Conservation (phyloP, 495 filamentous ascomycete species). For the Hypoxylon fuscum region DNA sequence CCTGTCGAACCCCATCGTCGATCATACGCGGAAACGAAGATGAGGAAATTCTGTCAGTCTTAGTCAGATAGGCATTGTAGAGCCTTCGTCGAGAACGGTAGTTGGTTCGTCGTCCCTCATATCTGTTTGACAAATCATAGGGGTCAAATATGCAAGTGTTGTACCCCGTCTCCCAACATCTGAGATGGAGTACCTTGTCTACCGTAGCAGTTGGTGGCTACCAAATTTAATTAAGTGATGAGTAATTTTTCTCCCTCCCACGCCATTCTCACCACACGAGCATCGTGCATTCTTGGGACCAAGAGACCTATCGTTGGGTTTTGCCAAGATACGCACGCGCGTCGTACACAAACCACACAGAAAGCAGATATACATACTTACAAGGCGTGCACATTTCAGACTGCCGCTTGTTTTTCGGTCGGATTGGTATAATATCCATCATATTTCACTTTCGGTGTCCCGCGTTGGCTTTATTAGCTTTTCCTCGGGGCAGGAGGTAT, state of each 20-base stretch:
- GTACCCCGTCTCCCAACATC: constrained; percentile 17
- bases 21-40: constrained; percentile 2
- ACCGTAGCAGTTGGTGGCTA: no score
- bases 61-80: constrained; percentile 25
- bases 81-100: constrained; percentile 13
- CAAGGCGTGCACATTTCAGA: background rate
- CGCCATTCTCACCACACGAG: constrained; percentile 11
- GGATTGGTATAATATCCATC: constrained; percentile 26
- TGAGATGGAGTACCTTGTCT: constrained; percentile 15
- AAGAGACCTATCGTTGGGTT: constrained; percentile 28
- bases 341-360: constrained; percentile 31
- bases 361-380: constrained; percentile 8
- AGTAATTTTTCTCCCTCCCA: constrained; percentile 6
- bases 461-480: constrained; percentile 17
- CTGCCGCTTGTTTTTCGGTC: constrained; percentile 26
- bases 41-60: constrained; percentile 16
- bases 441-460: constrained; percentile 36
- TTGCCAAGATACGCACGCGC: constrained; percentile 36
- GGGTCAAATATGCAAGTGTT: constrained; percentile 10
- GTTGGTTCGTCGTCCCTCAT: background rate
- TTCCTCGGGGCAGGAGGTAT: constrained; percentile 1
- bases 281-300: constrained; percentile 25
- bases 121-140: constrained; percentile 22
- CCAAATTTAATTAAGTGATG: constrained; percentile 7
- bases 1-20: constrained; percentile 7